Evolutionary conservation across 257 asterid genomes (phyloP).

Genomic region (Plantago ovata): DNA sequence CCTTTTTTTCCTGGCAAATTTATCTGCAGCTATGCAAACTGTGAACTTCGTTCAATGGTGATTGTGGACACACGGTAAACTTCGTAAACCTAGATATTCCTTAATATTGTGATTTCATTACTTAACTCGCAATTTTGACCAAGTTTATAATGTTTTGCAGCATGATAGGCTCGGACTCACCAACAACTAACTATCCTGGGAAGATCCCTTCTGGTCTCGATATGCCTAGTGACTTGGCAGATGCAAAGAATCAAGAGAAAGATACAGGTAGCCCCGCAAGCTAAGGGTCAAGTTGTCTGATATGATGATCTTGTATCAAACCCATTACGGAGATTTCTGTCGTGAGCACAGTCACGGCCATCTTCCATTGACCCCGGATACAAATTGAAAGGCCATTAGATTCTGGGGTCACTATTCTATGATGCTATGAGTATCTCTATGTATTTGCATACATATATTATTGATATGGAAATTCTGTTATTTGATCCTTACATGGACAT

Average conservation of each 20-base stretch:
- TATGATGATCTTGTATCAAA: background rate
- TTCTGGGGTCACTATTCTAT: too few relatives aligned
- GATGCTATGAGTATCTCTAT: too few relatives aligned
- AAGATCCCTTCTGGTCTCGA: constrained; percentile 61
- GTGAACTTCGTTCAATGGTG: constrained; percentile 93
- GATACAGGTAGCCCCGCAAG: constrained; percentile 8
- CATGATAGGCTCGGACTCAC: constrained; percentile 43
- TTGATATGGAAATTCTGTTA: too few relatives aligned
- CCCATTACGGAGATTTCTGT: background rate
- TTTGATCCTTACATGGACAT: too few relatives aligned
- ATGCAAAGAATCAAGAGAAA: constrained; percentile 36
- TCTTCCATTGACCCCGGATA: too few relatives aligned
- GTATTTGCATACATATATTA: too few relatives aligned
- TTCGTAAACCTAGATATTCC: constrained; percentile 10
- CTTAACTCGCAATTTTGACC: constrained; percentile 6
- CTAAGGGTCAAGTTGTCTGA: background rate
- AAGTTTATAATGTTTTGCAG: constrained; percentile 32
- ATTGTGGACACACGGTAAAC: constrained; percentile 65
- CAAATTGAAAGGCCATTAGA: too few relatives aligned
- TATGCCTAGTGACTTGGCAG: constrained; percentile 44
- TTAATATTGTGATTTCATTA: background rate
- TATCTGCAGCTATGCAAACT: constrained; percentile 69
- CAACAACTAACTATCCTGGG: constrained; percentile 63
- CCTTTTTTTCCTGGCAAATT: constrained; percentile 5
- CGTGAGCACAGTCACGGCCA: too few relatives aligned